phyloP scores from a whole-genome alignment of 1,284 basidiomycete species.

The Ceratobasidium sp. region DNA sequence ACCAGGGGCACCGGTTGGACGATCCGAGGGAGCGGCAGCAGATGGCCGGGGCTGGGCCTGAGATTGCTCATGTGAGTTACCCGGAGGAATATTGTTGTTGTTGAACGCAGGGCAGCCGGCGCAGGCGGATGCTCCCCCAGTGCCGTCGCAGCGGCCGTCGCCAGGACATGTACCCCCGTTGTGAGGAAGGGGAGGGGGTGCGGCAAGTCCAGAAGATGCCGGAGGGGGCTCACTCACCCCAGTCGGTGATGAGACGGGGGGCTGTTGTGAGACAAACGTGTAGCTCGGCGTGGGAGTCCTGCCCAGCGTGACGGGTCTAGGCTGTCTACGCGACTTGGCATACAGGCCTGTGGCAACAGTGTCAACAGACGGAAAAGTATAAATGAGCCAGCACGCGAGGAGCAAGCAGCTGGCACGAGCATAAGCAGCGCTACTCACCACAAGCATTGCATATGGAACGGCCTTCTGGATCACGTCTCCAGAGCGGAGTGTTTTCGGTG shows the following conservation, averaged over 20 bases:
- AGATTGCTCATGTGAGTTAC: constrained; percentile 15
- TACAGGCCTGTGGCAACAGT: constrained; percentile 64
- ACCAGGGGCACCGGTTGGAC: constrained; percentile 66
- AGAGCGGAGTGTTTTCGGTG: constrained; percentile 78
- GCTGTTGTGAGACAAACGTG: constrained; percentile 54
- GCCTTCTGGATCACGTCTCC: constrained; percentile 82
- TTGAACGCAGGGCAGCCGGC: constrained; percentile 95
- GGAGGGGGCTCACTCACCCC: constrained; percentile 43
- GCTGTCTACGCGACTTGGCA: constrained; percentile 72
- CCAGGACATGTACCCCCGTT: constrained; percentile 87
- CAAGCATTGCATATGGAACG: constrained; percentile 87
- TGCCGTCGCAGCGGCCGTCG: constrained; percentile 94
- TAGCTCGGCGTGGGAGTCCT: constrained; percentile 54
- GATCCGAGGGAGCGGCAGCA: constrained; percentile 49
- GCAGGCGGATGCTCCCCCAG: constrained; percentile 89
- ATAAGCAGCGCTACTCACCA: constrained; percentile 66
- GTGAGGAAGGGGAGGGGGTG: constrained; percentile 47
- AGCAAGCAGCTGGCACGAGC: constrained; percentile 45
- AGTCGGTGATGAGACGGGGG: constrained; percentile 36
- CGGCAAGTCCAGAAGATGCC: constrained; percentile 10
- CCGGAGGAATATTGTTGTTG: constrained; percentile 61
- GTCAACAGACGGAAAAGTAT: not conserved
- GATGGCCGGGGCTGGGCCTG: constrained; percentile 22
- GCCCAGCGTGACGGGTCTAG: constrained; percentile 63
- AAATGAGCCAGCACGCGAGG: constrained; percentile 48